A percentile compares a stretch with the other conserved stretches of the same genome.
phyloP scores from a whole-genome alignment of 2,329 filamentous ascomycete species.

The Emergomyces orientalis region DNA sequence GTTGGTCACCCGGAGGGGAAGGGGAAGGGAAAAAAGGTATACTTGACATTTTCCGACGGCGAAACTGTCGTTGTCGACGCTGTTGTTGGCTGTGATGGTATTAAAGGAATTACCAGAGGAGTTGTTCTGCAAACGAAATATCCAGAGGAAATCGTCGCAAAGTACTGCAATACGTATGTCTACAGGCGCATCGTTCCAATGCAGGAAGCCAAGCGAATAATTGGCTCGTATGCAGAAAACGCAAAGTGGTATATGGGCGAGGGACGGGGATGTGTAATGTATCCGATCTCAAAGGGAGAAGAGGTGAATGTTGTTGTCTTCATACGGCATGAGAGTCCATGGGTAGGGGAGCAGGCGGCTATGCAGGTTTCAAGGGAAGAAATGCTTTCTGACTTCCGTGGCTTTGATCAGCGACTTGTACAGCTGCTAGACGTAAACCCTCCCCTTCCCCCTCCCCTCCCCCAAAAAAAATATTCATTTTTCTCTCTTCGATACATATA shows the following conservation, averaged over 20 bases:
- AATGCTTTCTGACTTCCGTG: neutral
- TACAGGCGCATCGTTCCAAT: neutral
- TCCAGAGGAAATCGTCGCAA: neutral
- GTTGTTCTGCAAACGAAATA: neutral
- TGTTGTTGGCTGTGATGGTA: neutral
- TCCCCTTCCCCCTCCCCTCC: neutral
- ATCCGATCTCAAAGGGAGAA: constrained; percentile 1
- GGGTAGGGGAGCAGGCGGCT: neutral
- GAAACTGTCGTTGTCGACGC: neutral
- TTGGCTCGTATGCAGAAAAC: neutral
- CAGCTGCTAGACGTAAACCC: neutral
- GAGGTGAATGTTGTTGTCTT: neutral
- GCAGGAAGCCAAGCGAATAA: neutral
- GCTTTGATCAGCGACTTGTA: neutral
- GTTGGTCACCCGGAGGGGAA: neutral
- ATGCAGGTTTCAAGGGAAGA: neutral
- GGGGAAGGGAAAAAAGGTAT: neutral
- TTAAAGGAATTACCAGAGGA: neutral
- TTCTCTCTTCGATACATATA: too few species aligned
- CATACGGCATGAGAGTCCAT: neutral
- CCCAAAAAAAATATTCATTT: too few species aligned
- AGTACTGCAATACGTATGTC: neutral
- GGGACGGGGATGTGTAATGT: neutral
- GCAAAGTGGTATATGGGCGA: neutral
- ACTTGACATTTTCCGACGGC: neutral